Percentiles rank a stretch among this genome's conserved stretches.
Conservation (phyloP, 148 eudicot species). For the Nyssa sinensis region DNA sequence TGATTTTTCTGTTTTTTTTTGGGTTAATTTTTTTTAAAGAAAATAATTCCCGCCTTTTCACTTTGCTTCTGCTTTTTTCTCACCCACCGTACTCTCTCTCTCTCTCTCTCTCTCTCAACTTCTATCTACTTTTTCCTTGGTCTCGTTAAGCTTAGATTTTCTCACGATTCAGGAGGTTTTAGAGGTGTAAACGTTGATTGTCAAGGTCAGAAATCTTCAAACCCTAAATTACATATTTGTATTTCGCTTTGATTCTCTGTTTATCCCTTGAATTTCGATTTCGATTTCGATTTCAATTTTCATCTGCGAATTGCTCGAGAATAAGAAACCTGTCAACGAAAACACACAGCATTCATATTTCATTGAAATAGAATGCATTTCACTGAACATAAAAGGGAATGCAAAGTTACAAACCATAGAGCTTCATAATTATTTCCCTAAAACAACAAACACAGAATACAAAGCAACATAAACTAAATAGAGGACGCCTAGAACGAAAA, state of each 20-base stretch:
- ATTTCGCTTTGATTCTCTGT: background rate
- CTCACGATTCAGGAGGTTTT: background rate
- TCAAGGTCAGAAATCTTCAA: slow-evolving; percentile 13
- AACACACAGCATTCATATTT: background rate
- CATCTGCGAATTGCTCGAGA: background rate
- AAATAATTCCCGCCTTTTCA: background rate
- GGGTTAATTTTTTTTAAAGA: background rate
- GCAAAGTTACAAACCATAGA: background rate
- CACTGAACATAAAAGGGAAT: background rate
- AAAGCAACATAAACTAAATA: background rate
- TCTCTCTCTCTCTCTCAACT: background rate
- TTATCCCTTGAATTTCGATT: background rate
- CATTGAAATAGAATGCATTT: background rate
- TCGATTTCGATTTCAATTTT: slow-evolving; percentile 3
- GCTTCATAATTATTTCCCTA: background rate
- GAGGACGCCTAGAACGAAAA: background rate
- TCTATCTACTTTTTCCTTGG: background rate
- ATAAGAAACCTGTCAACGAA: background rate
- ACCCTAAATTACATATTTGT: background rate
- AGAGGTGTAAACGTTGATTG: background rate
- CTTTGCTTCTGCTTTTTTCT: too few species aligned
- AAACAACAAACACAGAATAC: background rate
- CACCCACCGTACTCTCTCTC: background rate
- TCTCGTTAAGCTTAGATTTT: background rate
- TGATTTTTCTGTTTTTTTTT: too few species aligned